Evolutionary conservation across 1,139 yeast species (phyloP).

Genomic region (Lodderomyces theae): DNA sequence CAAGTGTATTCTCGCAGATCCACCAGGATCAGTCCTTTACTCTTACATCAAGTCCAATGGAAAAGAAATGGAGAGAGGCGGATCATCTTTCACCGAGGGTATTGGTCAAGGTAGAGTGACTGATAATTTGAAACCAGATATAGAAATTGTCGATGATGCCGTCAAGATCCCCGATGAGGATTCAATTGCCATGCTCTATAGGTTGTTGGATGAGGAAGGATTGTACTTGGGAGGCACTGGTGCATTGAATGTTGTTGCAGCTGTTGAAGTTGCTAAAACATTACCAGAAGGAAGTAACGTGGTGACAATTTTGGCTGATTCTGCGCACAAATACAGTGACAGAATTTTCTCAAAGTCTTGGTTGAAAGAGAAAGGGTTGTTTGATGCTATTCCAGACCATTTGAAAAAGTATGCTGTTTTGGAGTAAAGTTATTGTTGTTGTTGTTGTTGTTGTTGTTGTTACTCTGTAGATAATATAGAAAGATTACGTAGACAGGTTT

Average conservation of each 20-base stretch:
- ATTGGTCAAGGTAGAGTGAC: conserved; percentile 95
- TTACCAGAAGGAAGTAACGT: conserved; percentile 81
- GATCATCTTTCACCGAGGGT: conserved; percentile 90
- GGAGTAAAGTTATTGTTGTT: too few relatives aligned
- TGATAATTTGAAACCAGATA: conserved; percentile 70
- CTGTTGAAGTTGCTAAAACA: conserved; percentile 65
- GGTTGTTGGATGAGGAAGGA: conserved; percentile 85
- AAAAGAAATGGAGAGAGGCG: conserved; percentile 59
- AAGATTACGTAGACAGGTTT: too few relatives aligned
- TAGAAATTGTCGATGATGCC: conserved; percentile 71
- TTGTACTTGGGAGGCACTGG: conserved; percentile 87
- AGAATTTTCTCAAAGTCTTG: conserved; percentile 74
- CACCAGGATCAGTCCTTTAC: conserved; percentile 87
- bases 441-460: too few relatives aligned
- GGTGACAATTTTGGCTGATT: conserved; percentile 82
- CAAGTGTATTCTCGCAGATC: conserved; percentile 76
- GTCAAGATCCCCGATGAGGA: conserved; percentile 71
- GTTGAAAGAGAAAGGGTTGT: conserved; percentile 69
- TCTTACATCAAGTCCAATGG: conserved; percentile 71
- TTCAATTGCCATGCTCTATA: conserved; percentile 76
- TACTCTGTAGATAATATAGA: conserved; percentile 3
- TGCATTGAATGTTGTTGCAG: conserved; percentile 81
- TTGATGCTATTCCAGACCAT: conserved; percentile 64
- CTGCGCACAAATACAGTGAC: conserved; percentile 85
- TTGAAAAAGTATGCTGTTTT: conserved; percentile 60